phyloP scores from a whole-genome alignment of 129 eudicot genomes.

The Ambrosia artemisiifolia region DNA sequence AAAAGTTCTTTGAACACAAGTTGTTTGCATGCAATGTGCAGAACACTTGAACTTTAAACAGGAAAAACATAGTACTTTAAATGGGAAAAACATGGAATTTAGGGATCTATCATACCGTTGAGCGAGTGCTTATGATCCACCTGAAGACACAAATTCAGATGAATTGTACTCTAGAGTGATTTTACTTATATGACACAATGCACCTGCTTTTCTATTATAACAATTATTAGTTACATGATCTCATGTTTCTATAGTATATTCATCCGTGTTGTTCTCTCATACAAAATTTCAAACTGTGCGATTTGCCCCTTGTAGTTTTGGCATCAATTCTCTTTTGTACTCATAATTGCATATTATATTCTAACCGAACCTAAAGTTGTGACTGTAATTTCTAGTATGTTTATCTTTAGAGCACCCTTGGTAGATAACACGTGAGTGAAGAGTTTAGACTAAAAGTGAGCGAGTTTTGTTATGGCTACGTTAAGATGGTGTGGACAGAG shows the following conservation, averaged over 20 bases:
- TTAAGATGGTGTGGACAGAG: too few relatives aligned
- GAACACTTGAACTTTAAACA: neutral
- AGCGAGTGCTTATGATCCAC: constrained; percentile 3
- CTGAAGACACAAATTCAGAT: neutral
- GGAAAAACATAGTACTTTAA: neutral
- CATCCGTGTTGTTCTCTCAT: neutral
- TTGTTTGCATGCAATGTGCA: neutral
- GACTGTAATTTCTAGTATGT: too few relatives aligned
- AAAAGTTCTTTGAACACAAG: too few relatives aligned
- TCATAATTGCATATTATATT: too few relatives aligned
- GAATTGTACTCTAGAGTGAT: neutral
- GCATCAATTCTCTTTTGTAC: too few relatives aligned
- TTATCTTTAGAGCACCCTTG: neutral
- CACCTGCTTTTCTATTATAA: neutral
- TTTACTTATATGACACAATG: neutral
- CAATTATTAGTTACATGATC: neutral
- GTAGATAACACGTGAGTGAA: too few relatives aligned
- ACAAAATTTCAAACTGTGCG: neutral
- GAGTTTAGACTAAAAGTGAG: too few relatives aligned
- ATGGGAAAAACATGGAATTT: neutral
- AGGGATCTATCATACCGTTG: neutral
- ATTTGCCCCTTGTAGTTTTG: neutral
- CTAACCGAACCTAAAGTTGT: too few relatives aligned
- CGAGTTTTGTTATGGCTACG: too few relatives aligned
- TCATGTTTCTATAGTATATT: neutral